Evolutionary conservation across 306 rosid genomes (phyloP).

Genomic region (Quercus variabilis): DNA sequence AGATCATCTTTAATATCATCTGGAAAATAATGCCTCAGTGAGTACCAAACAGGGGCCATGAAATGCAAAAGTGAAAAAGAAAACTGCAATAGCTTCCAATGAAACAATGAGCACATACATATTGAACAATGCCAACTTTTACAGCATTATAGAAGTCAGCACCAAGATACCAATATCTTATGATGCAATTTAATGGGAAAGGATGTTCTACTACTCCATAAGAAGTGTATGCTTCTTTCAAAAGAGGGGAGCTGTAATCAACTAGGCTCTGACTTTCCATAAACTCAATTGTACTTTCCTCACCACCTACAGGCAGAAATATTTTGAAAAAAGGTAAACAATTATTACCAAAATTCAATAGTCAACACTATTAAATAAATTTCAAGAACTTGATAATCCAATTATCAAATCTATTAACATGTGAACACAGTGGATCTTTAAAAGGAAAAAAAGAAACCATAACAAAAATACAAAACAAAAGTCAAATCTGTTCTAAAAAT

Average conservation of each 20-base stretch:
- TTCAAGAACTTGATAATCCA: not conserved
- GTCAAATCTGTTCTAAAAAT: not conserved
- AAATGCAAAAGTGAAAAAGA: not conserved
- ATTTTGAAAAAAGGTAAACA: not conserved
- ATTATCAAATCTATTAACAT: not conserved
- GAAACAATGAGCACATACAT: conserved; percentile 58
- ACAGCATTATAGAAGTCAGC: conserved; percentile 86
- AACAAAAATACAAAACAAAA: not conserved
- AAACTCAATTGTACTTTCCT: conserved; percentile 78
- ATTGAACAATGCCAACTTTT: conserved; percentile 98
- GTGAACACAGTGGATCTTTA: not conserved
- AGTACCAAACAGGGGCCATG: conserved; percentile 21
- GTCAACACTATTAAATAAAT: not conserved
- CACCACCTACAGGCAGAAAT: conserved; percentile 69
- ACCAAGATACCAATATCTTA: conserved; percentile 93
- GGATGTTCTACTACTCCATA: conserved; percentile 98
- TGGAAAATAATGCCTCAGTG: conserved; percentile 38
- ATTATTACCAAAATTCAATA: conserved; percentile 6
- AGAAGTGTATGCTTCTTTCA: conserved; percentile 60
- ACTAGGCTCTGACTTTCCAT: conserved; percentile 71
- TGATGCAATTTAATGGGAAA: conserved; percentile 74
- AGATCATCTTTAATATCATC: conserved; percentile 96
- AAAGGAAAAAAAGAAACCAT: not conserved
- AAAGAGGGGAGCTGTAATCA: conserved; percentile 73
- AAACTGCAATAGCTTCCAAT: conserved; percentile 15